Evolutionary conservation across 169 alveolate genomes (phyloP), one percentile per base, ranked within the genome.

Genomic region (Plasmodium blacklocki): DNA sequence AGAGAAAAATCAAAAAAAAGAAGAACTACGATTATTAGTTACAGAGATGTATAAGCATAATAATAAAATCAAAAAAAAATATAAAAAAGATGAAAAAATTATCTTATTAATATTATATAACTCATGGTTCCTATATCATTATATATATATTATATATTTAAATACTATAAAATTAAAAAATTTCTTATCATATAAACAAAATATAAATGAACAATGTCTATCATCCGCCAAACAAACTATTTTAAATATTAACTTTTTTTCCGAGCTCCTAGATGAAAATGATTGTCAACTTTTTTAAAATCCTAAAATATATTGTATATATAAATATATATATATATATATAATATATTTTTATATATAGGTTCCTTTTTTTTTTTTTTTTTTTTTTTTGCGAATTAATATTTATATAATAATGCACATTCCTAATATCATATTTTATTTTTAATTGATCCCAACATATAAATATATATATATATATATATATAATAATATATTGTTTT

Each of bases 11-110:
- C 50, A 66, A 11, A 78, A 78, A 39, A 78, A 78, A 63, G 89
- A 78, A 29, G 89, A 78, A 21, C 32, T 78, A 0, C 45, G 89
- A 32, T 15, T 60, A 2, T 8, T 78, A 12, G 89, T 78, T 2
- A 66, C 89, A 8, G 64, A 78, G 7, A 78, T 78, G 89, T 78
- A 78, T 18, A 78, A 67, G 1, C 89, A 78, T 52, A 78, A 78
- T 15, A 66, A 64, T 32, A 45, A 78, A 15, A 66, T 67, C 3
- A 78, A 78, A 32, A 78, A 67, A 26, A 18, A 32, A 21, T 78
- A 66, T 15, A 67, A 78, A 19, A 23, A 49, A 9, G 89, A 78
- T 43, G 73, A 78, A 49, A 78, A 78, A 50, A 47, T 78, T 7
- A 12, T 60, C 0, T 45, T 78, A 8, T 43, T 78, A 19, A 45